These are phyloP conservation scores for Verticillium dahliae DNA, from an alignment of 2,329 filamentous ascomycete species.

Conservation along the genomic window DNA sequence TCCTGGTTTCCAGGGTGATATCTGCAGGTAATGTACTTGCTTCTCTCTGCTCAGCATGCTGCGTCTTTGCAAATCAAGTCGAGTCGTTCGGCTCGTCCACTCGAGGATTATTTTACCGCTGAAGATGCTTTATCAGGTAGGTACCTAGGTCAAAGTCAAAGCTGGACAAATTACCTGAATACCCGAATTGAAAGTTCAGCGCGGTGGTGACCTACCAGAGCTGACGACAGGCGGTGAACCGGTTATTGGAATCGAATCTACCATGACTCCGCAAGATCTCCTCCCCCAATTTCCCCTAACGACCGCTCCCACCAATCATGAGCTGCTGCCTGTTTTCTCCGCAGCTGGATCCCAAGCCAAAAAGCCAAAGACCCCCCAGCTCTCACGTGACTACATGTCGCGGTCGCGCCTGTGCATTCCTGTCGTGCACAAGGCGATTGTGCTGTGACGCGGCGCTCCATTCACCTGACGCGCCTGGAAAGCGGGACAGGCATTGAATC, in stretches of 20 bases:
- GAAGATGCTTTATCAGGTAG: background rate
- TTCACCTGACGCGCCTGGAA: background rate
- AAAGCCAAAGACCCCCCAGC: conserved; percentile 1
- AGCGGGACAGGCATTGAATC: background rate
- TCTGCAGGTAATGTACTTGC: background rate
- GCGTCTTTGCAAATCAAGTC: background rate
- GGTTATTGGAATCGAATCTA: background rate
- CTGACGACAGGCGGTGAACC: background rate
- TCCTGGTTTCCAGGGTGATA: background rate
- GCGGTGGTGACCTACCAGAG: background rate
- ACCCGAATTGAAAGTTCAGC: too few species aligned
- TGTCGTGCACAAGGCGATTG: background rate
- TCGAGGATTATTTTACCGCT: background rate
- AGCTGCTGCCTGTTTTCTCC: background rate
- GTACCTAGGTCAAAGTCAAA: background rate
- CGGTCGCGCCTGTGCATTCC: conserved; percentile 14
- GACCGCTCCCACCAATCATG: background rate
- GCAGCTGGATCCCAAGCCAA: background rate
- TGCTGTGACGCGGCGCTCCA: background rate
- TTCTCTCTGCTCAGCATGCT: background rate
- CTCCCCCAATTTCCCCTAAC: background rate
- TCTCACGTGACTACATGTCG: conserved; percentile 25
- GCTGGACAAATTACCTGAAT: too few species aligned
- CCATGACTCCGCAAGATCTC: background rate
- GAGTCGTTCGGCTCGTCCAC: background rate